Conservation (phyloP, 331 rosid species). For the Acacia concinna region DNA sequence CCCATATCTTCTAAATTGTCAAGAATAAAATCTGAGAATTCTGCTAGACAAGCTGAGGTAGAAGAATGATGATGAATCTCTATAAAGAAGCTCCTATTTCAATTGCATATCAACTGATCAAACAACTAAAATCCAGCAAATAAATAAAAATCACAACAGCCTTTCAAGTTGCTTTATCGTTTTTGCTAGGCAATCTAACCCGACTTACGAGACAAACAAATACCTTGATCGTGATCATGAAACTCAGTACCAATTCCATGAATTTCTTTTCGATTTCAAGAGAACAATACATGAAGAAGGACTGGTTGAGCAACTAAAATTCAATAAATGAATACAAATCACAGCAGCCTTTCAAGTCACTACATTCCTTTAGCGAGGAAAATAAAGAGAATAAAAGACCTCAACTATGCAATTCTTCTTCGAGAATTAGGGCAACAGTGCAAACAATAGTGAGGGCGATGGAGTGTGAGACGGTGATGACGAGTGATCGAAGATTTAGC, state of each 20-base stretch:
- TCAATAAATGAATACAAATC: not conserved
- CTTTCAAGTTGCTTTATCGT: not conserved
- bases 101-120: not conserved
- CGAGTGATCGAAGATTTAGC: no score
- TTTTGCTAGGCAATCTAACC: not conserved
- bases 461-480: no score
- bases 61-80: conserved; percentile 47
- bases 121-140: not conserved
- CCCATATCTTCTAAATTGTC: conserved; percentile 56
- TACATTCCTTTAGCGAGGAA: not conserved
- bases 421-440: no score
- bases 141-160: not conserved
- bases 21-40: conserved; percentile 64
- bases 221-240: not conserved
- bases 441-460: no score
- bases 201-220: not conserved
- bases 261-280: not conserved
- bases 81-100: not conserved
- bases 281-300: not conserved
- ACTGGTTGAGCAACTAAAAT: not conserved
- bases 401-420: no score
- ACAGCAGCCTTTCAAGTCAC: not conserved
- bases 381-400: no score
- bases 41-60: conserved; percentile 60
- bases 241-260: not conserved